phyloP scores from a whole-genome alignment of 108 stramenopile genomes.

The Skeletonema menzelii region DNA sequence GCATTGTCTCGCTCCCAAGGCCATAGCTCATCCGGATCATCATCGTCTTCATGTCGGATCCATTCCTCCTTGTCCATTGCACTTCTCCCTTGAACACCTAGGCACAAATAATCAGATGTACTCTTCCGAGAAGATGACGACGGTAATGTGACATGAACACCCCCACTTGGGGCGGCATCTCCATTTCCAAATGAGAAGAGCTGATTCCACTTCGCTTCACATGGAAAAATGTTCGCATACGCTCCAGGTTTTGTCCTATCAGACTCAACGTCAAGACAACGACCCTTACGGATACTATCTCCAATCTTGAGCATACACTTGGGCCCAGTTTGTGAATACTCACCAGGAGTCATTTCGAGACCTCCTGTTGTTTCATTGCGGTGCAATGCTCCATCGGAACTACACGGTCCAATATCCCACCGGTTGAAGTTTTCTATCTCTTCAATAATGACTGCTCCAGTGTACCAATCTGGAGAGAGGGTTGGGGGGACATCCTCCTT shows the following conservation, averaged over 20 bases:
- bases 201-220: slow-evolving; percentile 82
- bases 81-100: slow-evolving; percentile 73
- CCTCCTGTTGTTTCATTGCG: slow-evolving; percentile 57
- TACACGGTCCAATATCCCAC: slow-evolving; percentile 88
- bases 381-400: slow-evolving; percentile 73
- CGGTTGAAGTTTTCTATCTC: slow-evolving; percentile 73
- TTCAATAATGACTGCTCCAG: slow-evolving; percentile 83
- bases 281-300: slow-evolving; percentile 71
- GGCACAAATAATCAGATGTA: slow-evolving; percentile 57
- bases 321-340: slow-evolving; percentile 71
- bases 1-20: slow-evolving; percentile 45
- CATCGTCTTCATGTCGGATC: slow-evolving; percentile 40
- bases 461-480: slow-evolving; percentile 71
- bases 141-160: slow-evolving; percentile 74
- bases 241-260: slow-evolving; percentile 68
- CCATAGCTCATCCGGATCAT: slow-evolving; percentile 32
- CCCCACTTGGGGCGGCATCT: slow-evolving; percentile 54
- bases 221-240: slow-evolving; percentile 73
- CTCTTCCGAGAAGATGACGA: slow-evolving; percentile 53
- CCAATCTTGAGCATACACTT: slow-evolving; percentile 73
- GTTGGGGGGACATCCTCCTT: slow-evolving; percentile 68
- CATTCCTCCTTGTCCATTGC: slow-evolving; percentile 67
- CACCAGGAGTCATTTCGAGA: slow-evolving; percentile 65
- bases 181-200: slow-evolving; percentile 88
- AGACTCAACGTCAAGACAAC: slow-evolving; percentile 81